Base-by-base conservation (phyloP, 208 protist species). In the Trypanosoma scelopori region DNA sequence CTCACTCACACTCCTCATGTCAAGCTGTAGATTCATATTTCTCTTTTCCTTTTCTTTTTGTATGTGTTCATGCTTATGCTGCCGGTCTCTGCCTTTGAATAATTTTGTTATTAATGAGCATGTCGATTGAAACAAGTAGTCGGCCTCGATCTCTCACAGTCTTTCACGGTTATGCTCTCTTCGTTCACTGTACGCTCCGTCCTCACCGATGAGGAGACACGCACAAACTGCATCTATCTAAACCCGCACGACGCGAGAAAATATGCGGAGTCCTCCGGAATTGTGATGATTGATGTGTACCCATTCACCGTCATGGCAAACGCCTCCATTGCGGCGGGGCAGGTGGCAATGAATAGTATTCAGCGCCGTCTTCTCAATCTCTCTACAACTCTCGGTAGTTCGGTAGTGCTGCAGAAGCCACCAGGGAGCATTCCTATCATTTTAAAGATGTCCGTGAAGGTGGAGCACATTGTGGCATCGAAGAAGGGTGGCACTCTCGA, bases 331-430 rank as follows among this genome's bases (percentile, higher is more conserved):
- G 55, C 58, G 52, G 57, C 32, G 5, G 89, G 85, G 12, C 58
- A 61, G 15, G 65, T 92, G 30, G 85, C 72, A 43, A 82, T 92
- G 69, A 95, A 92, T 65, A 82, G 76, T 58, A 90, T 95, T 50
- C 85, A 94, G 66, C 85, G 89, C 13, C 82, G 84, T 20, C 45
- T 87, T 28, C 65, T 89, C 16, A 74, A 74, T 22, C 47, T 94
- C 23, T 87, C 82, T 16, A 84, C 76, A 3, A 80, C 80, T 3
- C 64, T 76, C 20, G 81, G 78, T 35, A 82, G 72, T 63, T 77
- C 76, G n/a, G 84, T 87, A 30, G 32, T 50, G 35, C 50, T 88
- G 35, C 43, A 69, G 48, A 63, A 65, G 5, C 37, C 80, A 12
- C 43, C 67, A 1, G 22, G 55, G 1, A 28, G 52, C 28, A 69